These are phyloP conservation scores for Thraustotheca clavata DNA, from an alignment of 352 stramenopile genomes.

Conservation along the genomic window DNA sequence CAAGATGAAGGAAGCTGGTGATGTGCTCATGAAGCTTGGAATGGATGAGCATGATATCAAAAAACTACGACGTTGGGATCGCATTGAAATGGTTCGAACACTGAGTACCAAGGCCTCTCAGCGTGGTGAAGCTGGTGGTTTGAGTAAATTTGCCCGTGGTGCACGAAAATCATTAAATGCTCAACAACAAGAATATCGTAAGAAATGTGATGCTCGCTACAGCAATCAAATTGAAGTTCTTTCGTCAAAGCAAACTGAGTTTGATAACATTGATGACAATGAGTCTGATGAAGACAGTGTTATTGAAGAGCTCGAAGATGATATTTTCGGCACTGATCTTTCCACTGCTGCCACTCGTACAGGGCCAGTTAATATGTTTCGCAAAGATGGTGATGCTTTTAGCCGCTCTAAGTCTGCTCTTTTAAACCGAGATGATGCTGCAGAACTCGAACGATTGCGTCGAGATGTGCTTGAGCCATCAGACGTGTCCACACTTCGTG, in stretches of 20 bases:
- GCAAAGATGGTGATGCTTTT: slow-evolving; percentile 59
- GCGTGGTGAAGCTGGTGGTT: slow-evolving; percentile 52
- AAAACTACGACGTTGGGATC: slow-evolving; percentile 73
- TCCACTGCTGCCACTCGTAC: slow-evolving; percentile 44
- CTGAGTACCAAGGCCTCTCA: slow-evolving; percentile 65
- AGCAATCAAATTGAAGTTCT: slow-evolving; percentile 77
- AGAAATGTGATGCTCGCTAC: slow-evolving; percentile 80
- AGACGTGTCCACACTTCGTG: slow-evolving; percentile 47
- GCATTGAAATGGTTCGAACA: slow-evolving; percentile 72
- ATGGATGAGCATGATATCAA: slow-evolving; percentile 73
- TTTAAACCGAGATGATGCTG: slow-evolving; percentile 67
- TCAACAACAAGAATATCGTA: slow-evolving; percentile 78
- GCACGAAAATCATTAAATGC: slow-evolving; percentile 69
- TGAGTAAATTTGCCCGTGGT: slow-evolving; percentile 75
- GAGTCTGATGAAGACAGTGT: slow-evolving; percentile 57
- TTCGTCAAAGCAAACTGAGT: slow-evolving; percentile 42
- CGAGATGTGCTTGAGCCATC: slow-evolving; percentile 60
- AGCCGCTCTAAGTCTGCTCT: slow-evolving; percentile 69
- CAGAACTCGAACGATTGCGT: slow-evolving; percentile 66
- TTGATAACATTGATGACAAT: slow-evolving; percentile 68
- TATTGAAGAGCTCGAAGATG: slow-evolving; percentile 66
- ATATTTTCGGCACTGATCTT: slow-evolving; percentile 43
- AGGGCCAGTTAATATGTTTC: slow-evolving; percentile 64
- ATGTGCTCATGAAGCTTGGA: slow-evolving; percentile 71
- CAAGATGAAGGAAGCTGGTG: slow-evolving; percentile 79